A percentile compares a stretch with the other conserved stretches of the same genome.
phyloP scores from a whole-genome alignment of 192 early-diverging fungal species.

The Spizellomyces sp. region DNA sequence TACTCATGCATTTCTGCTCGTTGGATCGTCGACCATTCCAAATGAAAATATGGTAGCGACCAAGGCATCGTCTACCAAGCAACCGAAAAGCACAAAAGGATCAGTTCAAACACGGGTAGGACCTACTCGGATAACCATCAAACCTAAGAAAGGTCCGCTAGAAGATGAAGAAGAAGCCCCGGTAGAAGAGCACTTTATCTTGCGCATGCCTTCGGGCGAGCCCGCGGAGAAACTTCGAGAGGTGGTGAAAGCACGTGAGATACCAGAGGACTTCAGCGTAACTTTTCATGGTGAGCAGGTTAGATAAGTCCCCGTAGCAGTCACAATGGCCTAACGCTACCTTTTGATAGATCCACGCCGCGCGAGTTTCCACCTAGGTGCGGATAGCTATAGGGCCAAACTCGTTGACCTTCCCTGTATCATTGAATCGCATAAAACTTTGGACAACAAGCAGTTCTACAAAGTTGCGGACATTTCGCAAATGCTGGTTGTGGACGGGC shows the following conservation, averaged over 20 bases:
- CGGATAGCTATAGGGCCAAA: conserved; percentile 57
- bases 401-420: conserved; percentile 85
- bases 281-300: conserved; percentile 39
- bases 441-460: conserved; percentile 83
- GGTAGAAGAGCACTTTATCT: conserved; percentile 81
- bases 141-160: conserved; percentile 8
- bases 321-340: neutral
- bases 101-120: no score
- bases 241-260: conserved; percentile 47
- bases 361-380: conserved; percentile 61
- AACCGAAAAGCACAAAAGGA: no score
- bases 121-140: conserved; percentile 14
- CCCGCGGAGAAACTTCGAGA: conserved; percentile 48
- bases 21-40: no score
- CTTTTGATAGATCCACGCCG: conserved; percentile 42
- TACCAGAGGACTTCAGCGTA: conserved; percentile 53
- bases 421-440: conserved; percentile 83
- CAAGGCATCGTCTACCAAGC: no score
- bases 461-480: conserved; percentile 86
- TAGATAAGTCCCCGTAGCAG: neutral
- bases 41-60: no score
- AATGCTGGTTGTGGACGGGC: conserved; percentile 44
- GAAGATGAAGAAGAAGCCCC: conserved; percentile 74
- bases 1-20: no score
- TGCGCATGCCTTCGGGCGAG: conserved; percentile 65